Conservation (phyloP, 331 rosid genomes). For the Quercus tomentella region DNA sequence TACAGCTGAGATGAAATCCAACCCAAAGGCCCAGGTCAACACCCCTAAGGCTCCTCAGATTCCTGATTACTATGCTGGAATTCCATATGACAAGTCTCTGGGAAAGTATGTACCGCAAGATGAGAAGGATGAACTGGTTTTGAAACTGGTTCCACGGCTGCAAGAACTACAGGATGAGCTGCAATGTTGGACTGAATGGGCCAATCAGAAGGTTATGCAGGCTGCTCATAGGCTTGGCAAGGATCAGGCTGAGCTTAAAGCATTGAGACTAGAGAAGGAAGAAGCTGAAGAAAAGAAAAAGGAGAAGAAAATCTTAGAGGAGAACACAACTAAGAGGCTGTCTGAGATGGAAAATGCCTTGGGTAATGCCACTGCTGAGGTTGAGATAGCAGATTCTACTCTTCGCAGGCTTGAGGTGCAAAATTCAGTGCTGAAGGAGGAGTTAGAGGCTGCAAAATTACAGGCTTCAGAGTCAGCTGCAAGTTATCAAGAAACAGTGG, state of each 20-base stretch:
- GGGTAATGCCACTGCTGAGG: constrained; percentile 35
- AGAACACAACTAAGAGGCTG: constrained; percentile 42
- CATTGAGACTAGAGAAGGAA: constrained; percentile 46
- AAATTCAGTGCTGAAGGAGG: constrained; percentile 38
- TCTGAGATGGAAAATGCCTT: constrained; percentile 52
- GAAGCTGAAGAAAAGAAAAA: constrained; percentile 26
- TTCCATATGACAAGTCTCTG: constrained; percentile 40
- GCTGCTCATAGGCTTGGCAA: constrained; percentile 47
- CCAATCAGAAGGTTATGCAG: constrained; percentile 53
- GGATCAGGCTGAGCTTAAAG: constrained; percentile 39
- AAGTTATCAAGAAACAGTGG: constrained; percentile 36
- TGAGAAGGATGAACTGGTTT: constrained; percentile 41
- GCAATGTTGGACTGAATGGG: constrained; percentile 52
- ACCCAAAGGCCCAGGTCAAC: constrained; percentile 17
- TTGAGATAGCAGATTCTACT: constrained; percentile 31
- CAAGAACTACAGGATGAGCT: constrained; percentile 44
- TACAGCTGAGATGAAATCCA: neutral
- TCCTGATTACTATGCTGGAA: constrained; percentile 37
- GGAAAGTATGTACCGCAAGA: constrained; percentile 41
- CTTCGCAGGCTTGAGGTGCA: constrained; percentile 30
- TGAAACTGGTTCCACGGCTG: constrained; percentile 38
- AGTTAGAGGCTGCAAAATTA: constrained; percentile 36
- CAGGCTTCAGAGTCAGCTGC: constrained; percentile 29
- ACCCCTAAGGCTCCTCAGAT: constrained; percentile 13
- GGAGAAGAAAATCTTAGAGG: constrained; percentile 38